Percentiles rank a stretch among this genome's conserved stretches.
Conservation (phyloP, 164 flowering plant genomes). For the Sedum album region DNA sequence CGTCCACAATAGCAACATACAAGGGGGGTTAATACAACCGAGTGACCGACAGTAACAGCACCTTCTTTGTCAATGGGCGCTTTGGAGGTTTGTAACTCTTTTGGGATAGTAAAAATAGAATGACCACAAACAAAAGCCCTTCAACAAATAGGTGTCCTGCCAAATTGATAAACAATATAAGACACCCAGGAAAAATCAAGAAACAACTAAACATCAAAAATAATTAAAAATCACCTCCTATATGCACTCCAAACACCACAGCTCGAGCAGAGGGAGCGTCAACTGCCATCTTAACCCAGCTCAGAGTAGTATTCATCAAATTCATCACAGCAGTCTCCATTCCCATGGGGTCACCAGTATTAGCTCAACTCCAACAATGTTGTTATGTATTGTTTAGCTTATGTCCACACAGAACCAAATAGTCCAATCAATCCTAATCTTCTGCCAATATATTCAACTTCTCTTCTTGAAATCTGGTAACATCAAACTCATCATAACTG, state of each 20-base stretch:
- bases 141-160: constrained; percentile 88
- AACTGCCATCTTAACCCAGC: constrained; percentile 39
- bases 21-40: background rate
- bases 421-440: background rate
- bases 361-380: background rate
- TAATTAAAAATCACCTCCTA: constrained; percentile 42
- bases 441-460: background rate
- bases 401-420: background rate
- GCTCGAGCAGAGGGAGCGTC: constrained; percentile 73
- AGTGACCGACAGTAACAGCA: constrained; percentile 5
- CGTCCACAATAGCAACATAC: background rate
- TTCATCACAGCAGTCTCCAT: constrained; percentile 21
- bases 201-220: background rate
- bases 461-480: background rate
- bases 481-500: background rate
- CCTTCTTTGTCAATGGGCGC: constrained; percentile 74
- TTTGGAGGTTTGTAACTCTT: constrained; percentile 97
- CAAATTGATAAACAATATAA: constrained; percentile 14
- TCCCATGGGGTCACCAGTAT: background rate
- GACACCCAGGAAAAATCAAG: background rate
- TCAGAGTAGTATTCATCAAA: constrained; percentile 30
- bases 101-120: constrained; percentile 62
- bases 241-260: constrained; percentile 77
- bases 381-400: background rate
- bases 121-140: constrained; percentile 65